Conservation (phyloP, 148 eudicot genomes). For the Chenopodium quinoa region DNA sequence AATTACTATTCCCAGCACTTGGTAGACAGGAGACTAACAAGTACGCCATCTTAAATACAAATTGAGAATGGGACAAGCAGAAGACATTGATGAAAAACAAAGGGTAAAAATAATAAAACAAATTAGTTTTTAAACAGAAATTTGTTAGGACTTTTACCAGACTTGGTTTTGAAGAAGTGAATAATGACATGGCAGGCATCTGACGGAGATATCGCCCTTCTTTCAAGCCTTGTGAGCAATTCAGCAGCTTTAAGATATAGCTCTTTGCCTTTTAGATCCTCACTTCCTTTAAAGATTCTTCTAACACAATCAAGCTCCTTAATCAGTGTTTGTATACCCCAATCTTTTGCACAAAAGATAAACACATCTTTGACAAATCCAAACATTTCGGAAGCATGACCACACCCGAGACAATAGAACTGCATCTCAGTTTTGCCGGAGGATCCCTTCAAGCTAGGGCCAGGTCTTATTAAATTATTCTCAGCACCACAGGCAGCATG, state of each 20-base stretch:
- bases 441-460: conserved; percentile 53
- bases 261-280: conserved; percentile 67
- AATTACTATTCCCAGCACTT: background rate
- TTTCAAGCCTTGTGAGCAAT: conserved; percentile 53
- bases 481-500: conserved; percentile 74
- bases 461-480: conserved; percentile 62
- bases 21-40: background rate
- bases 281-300: conserved; percentile 64
- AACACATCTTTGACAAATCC: conserved; percentile 86
- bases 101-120: background rate
- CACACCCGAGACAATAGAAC: conserved; percentile 78
- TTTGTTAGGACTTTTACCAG: background rate
- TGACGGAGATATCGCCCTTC: conserved; percentile 49
- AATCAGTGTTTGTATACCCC: conserved; percentile 51
- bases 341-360: conserved; percentile 59
- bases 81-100: background rate
- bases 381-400: conserved; percentile 84
- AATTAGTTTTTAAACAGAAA: background rate
- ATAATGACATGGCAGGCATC: conserved; percentile 62
- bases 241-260: conserved; percentile 61
- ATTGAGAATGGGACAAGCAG: background rate
- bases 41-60: background rate
- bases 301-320: conserved; percentile 85
- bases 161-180: conserved; percentile 68
- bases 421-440: conserved; percentile 65